Evolutionary conservation across 1,284 basidiomycete species (phyloP).

Genomic region (Puccinia coronata): DNA sequence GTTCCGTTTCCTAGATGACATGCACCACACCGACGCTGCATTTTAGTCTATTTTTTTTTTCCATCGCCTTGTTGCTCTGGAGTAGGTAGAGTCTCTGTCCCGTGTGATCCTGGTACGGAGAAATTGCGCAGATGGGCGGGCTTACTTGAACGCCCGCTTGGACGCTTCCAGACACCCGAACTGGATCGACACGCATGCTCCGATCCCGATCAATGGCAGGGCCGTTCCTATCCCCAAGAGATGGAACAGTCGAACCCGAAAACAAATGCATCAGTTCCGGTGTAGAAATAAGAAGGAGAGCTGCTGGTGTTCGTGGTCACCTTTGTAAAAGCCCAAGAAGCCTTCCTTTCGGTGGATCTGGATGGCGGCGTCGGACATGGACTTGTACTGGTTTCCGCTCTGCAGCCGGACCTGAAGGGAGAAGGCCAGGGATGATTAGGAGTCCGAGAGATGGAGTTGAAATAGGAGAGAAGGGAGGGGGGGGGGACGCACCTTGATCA

Average conservation of each 20-base stretch:
- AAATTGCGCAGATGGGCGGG: conserved; percentile 47
- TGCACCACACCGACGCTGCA: too few species aligned
- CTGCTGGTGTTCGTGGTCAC: conserved; percentile 56
- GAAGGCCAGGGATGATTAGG: not conserved
- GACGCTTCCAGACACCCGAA: conserved; percentile 87
- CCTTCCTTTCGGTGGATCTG: conserved; percentile 88
- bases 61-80: conserved; percentile 30
- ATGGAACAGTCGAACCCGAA: too few species aligned
- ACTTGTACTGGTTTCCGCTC: conserved; percentile 84
- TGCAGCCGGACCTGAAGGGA: conserved; percentile 69
- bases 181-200: conserved; percentile 92
- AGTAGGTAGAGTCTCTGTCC: too few species aligned
- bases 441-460: not conserved
- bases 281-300: too few species aligned
- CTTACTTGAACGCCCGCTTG: conserved; percentile 74
- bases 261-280: too few species aligned
- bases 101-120: too few species aligned
- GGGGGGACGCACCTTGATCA: conserved; percentile 74
- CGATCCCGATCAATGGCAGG: conserved; percentile 89
- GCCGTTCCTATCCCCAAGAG: conserved; percentile 89
- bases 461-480: conserved; percentile 60
- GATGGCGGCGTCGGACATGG: conserved; percentile 83
- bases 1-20: conserved; percentile 22
- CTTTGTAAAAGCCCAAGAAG: conserved; percentile 94
- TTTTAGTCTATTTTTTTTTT: too few species aligned